Conservation (phyloP, 2,329 filamentous ascomycete species). For the Teratosphaeria zuluensis region DNA sequence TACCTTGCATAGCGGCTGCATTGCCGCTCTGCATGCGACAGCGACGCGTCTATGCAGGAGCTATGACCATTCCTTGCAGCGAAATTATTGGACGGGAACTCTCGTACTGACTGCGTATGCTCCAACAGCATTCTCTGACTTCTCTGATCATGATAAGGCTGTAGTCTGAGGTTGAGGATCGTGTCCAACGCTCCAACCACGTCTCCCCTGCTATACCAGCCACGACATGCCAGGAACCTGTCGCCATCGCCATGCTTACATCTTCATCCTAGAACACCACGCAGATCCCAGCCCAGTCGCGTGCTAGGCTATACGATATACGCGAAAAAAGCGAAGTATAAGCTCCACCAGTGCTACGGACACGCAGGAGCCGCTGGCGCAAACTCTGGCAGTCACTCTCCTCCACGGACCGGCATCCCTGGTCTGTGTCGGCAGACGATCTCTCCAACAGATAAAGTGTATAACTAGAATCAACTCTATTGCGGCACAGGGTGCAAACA, state of each 20-base stretch:
- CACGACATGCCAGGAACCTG: background rate
- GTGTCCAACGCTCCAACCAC: too few species aligned
- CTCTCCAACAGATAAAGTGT: background rate
- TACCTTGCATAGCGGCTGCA: too few species aligned
- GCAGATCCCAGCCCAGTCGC: background rate
- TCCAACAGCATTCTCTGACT: too few species aligned
- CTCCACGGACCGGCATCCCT: background rate
- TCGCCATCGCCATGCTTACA: background rate
- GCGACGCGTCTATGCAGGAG: too few species aligned
- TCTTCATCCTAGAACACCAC: background rate
- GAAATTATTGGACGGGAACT: too few species aligned
- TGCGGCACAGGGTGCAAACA: background rate
- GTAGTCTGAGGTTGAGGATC: too few species aligned
- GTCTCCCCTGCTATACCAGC: background rate
- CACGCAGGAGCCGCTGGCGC: background rate
- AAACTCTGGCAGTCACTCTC: background rate
- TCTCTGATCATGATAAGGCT: too few species aligned
- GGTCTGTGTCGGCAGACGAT: background rate
- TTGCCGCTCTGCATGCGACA: too few species aligned
- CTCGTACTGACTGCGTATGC: too few species aligned
- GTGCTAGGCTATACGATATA: background rate
- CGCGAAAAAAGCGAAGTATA: background rate
- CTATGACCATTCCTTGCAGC: too few species aligned
- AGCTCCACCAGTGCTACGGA: background rate
- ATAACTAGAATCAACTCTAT: background rate